Evolutionary conservation across 768 basidiomycete genomes (phyloP).

Genomic region (Hericium alpestre): DNA sequence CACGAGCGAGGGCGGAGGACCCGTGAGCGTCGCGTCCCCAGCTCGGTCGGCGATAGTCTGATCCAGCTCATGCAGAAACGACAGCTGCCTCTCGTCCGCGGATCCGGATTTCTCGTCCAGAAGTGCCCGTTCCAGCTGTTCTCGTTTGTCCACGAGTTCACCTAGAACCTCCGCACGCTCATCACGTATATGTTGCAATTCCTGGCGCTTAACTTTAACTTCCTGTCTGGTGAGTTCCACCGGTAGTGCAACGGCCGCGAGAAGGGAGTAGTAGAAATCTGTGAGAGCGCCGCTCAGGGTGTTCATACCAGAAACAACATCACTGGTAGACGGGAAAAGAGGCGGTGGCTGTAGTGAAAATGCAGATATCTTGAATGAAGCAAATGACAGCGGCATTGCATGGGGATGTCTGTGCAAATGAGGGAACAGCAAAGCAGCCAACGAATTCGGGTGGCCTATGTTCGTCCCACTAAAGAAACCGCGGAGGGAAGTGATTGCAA

Average conservation of each 20-base stretch:
- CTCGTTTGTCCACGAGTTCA: conserved; percentile 43
- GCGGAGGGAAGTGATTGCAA: conserved; percentile 38
- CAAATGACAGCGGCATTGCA: conserved; percentile 12
- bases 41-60: conserved; percentile 3
- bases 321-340: conserved; percentile 3
- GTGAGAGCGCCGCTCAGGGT: conserved; percentile 5
- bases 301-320: conserved; percentile 8
- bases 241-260: conserved; percentile 35
- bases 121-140: conserved; percentile 28
- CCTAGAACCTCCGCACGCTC: conserved; percentile 62
- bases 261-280: conserved; percentile 10
- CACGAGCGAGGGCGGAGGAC: neutral
- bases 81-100: conserved; percentile 6
- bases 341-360: conserved; percentile 10
- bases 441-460: conserved; percentile 35
- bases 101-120: conserved; percentile 2
- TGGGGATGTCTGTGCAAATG: conserved; percentile 34
- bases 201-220: conserved; percentile 46
- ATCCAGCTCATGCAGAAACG: conserved; percentile 5
- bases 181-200: conserved; percentile 56
- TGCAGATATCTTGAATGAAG: conserved; percentile 1
- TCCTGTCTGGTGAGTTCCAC: conserved; percentile 58
- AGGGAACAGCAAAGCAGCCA: conserved; percentile 56
- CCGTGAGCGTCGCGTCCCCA: conserved; percentile 5
- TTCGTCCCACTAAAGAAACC: conserved; percentile 36